Evolutionary conservation across 169 alveolate species (phyloP).

Genomic region (Eimeria acervulina): DNA sequence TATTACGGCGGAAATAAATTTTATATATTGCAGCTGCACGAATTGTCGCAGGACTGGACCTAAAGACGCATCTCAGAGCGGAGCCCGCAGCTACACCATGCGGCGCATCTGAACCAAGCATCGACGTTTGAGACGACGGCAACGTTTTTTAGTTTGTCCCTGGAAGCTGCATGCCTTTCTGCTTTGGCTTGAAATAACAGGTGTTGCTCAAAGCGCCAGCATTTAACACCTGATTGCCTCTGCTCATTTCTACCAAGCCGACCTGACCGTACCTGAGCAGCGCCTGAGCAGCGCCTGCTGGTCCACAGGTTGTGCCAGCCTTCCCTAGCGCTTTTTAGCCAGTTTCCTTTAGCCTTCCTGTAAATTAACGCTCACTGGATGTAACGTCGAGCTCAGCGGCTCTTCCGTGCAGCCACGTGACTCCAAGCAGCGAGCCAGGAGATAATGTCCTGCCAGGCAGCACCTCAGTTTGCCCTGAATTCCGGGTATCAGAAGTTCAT

Average conservation of each 20-base stretch:
- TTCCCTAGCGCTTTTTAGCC: not conserved
- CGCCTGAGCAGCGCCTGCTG: not conserved
- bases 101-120: slow-evolving; percentile 35
- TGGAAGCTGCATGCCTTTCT: not conserved
- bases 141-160: not conserved
- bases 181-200: slow-evolving; percentile 21
- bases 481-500: not conserved
- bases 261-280: not conserved
- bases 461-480: not conserved
- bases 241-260: not conserved
- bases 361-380: not conserved
- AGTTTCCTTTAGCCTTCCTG: not conserved
- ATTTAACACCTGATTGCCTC: not conserved
- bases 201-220: not conserved
- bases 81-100: not conserved
- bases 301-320: slow-evolving; percentile 13
- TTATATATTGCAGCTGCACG: not conserved
- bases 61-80: not conserved
- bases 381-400: not conserved
- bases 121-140: not conserved
- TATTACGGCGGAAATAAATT: not conserved
- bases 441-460: not conserved
- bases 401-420: not conserved
- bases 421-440: not conserved
- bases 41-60: not conserved